Conservation (phyloP, 2,329 filamentous ascomycete species). For the Coniochaeta sp. region DNA sequence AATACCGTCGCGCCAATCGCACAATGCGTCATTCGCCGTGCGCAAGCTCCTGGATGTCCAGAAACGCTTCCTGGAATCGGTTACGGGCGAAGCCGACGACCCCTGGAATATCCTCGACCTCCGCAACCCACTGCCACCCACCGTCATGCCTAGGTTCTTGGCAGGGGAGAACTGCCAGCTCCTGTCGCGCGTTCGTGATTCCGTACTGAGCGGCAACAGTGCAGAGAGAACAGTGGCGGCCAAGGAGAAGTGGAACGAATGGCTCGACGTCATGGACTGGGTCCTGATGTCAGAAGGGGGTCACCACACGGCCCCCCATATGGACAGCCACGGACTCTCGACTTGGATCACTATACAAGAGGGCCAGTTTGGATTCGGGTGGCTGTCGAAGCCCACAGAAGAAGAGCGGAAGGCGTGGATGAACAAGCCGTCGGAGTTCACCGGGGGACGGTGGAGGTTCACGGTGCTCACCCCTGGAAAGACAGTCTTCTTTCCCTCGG, state of each 20-base stretch:
- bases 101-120: slow-evolving; percentile 23
- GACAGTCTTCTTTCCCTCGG: slow-evolving; percentile 25
- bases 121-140: slow-evolving; percentile 17
- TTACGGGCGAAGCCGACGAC: neutral
- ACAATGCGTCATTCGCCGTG: slow-evolving; percentile 16
- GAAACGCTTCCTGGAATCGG: slow-evolving; percentile 13
- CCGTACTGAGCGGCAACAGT: slow-evolving; percentile 27
- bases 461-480: slow-evolving; percentile 24
- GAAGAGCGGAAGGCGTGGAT: slow-evolving; percentile 19
- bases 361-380: slow-evolving; percentile 19
- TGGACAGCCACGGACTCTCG: slow-evolving; percentile 24
- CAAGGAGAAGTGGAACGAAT: slow-evolving; percentile 22
- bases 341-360: slow-evolving; percentile 26
- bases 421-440: slow-evolving; percentile 15
- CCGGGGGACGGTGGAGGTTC: slow-evolving; percentile 22
- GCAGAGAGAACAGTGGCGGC: slow-evolving; percentile 19
- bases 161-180: slow-evolving; percentile 21
- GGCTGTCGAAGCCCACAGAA: slow-evolving; percentile 20
- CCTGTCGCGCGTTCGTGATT: slow-evolving; percentile 19
- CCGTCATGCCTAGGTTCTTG: slow-evolving; percentile 16
- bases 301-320: slow-evolving; percentile 25
- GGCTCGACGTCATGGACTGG: slow-evolving; percentile 24
- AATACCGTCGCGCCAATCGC: slow-evolving; percentile 18
- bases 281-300: slow-evolving; percentile 25
- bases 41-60: slow-evolving; percentile 13